phyloP scores from a whole-genome alignment of 495 filamentous ascomycete species.

The Diplogelasinospora grovesii region DNA sequence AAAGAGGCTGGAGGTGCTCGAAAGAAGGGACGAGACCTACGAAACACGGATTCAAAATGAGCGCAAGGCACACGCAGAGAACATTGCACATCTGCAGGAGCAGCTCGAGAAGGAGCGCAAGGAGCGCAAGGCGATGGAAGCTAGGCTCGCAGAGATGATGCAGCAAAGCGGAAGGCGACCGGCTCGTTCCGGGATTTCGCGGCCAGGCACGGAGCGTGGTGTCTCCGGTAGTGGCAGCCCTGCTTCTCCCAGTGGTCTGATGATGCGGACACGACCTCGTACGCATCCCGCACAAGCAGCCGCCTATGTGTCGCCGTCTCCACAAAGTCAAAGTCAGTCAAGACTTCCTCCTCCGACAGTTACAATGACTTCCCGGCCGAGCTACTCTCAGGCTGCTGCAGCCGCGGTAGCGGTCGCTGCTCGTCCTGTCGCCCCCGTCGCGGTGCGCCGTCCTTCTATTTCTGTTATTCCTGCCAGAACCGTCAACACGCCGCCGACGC shows the following conservation, averaged over 20 bases:
- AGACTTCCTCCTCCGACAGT: constrained; percentile 6
- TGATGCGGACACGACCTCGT: constrained; percentile 11
- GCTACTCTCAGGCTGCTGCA: constrained; percentile 16
- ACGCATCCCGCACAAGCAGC: constrained; percentile 7
- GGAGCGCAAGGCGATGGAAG: constrained; percentile 15
- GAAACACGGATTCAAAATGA: constrained; percentile 24
- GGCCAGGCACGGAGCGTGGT: constrained; percentile 7
- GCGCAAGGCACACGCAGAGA: constrained; percentile 14
- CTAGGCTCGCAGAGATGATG: constrained; percentile 13
- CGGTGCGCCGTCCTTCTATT: neutral
- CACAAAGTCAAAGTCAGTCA: neutral
- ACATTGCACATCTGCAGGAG: constrained; percentile 15
- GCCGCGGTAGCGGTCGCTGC: neutral
- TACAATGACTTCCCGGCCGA: constrained; percentile 7
- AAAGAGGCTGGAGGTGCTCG: constrained; percentile 23
- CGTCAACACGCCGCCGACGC: constrained; percentile 12
- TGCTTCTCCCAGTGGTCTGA: constrained; percentile 6
- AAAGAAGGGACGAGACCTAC: constrained; percentile 28
- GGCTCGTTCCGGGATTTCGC: constrained; percentile 7
- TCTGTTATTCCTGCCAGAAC: neutral
- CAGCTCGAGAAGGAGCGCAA: constrained; percentile 22
- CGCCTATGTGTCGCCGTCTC: neutral
- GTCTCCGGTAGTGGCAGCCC: neutral
- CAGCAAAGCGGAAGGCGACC: constrained; percentile 5
- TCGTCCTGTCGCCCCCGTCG: constrained; percentile 1